These are phyloP conservation scores for Pseudozyma sp. DNA, from an alignment of 1,284 basidiomycete species.

Conservation along the genomic window DNA sequence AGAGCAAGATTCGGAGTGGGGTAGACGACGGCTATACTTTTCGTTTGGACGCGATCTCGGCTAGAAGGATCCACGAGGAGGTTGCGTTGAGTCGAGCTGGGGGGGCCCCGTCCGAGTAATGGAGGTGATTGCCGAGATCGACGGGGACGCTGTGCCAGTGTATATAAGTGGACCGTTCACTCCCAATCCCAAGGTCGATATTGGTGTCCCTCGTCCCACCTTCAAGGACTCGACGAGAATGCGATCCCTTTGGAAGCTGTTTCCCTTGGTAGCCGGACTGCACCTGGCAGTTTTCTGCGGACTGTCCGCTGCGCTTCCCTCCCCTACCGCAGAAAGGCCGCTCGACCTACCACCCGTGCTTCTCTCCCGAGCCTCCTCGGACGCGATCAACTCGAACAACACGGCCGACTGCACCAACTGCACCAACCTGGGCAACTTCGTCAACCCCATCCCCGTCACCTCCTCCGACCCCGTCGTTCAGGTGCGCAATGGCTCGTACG, in stretches of 20 bases:
- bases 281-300: not conserved
- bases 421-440: slow-evolving; percentile 44
- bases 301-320: not conserved
- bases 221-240: not conserved
- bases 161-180: slow-evolving; percentile 2
- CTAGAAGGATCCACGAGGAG: too few relatives aligned
- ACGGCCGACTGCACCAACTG: slow-evolving; percentile 35
- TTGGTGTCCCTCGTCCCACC: not conserved
- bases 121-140: too few relatives aligned
- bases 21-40: too few relatives aligned
- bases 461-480: slow-evolving; percentile 25
- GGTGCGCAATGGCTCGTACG: slow-evolving; percentile 34
- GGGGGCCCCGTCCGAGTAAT: too few relatives aligned
- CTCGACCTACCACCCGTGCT: not conserved
- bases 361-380: not conserved
- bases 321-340: not conserved
- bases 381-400: slow-evolving; percentile 31
- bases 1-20: too few relatives aligned
- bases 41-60: too few relatives aligned
- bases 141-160: too few relatives aligned
- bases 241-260: not conserved
- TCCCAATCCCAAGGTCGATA: not conserved
- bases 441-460: slow-evolving; percentile 23
- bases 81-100: too few relatives aligned
- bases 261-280: not conserved